These are phyloP conservation scores for Pichia kluyveri DNA, from an alignment of 805 yeast species.

Conservation along the genomic window DNA sequence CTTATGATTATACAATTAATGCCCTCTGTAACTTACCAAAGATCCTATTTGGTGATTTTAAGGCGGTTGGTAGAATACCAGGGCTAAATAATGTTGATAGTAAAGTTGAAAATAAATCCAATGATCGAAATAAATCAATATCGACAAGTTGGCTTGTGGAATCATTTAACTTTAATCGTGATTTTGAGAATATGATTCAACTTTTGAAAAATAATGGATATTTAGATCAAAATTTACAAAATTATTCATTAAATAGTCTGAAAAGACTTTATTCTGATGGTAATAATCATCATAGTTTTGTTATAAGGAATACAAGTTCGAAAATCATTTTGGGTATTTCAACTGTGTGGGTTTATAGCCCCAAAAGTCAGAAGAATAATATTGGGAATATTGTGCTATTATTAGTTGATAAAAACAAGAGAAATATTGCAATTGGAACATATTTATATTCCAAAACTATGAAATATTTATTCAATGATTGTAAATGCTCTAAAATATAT, in stretches of 20 bases:
- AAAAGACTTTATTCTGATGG: slow-evolving; percentile 11
- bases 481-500: slow-evolving; percentile 32
- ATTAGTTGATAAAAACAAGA: slow-evolving; percentile 35
- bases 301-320: slow-evolving; percentile 48
- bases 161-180: slow-evolving; percentile 40
- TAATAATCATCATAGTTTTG: slow-evolving; percentile 39
- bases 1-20: slow-evolving; percentile 49
- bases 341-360: slow-evolving; percentile 41
- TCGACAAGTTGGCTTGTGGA: slow-evolving; percentile 46
- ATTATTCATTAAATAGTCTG: slow-evolving; percentile 15
- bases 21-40: slow-evolving; percentile 41
- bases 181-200: slow-evolving; percentile 42
- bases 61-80: slow-evolving; percentile 46
- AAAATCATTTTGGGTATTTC: slow-evolving; percentile 47
- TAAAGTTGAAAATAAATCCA: neutral
- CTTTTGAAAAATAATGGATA: slow-evolving; percentile 33
- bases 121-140: neutral
- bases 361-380: too few species aligned
- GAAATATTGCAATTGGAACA: slow-evolving; percentile 4
- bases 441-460: slow-evolving; percentile 6
- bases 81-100: slow-evolving; percentile 29
- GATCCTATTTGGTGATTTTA: slow-evolving; percentile 45
- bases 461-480: slow-evolving; percentile 12
- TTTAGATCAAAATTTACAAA: slow-evolving; percentile 1
- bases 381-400: slow-evolving; percentile 29